Evolutionary conservation across 2,329 filamentous ascomycete genomes (phyloP).

Genomic region (Fusarium sp.): DNA sequence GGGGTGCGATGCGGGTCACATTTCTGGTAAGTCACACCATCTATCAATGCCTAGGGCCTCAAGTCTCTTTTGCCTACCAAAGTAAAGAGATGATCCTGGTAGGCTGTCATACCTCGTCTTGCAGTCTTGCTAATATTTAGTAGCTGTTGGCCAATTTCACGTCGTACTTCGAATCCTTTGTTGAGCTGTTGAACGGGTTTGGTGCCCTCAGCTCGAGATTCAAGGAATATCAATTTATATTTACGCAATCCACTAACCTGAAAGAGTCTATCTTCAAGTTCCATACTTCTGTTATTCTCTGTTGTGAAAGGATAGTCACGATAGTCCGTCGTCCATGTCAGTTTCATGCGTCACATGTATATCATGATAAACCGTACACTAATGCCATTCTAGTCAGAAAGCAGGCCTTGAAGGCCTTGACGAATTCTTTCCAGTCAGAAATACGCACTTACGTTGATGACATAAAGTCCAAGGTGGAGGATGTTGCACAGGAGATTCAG

Average conservation of each 20-base stretch:
- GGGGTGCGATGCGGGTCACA: conserved; percentile 25
- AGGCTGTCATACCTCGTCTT: no score
- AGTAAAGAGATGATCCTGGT: no score
- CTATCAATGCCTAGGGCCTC: no score
- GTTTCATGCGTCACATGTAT: neutral
- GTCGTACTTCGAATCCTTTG: conserved; percentile 34
- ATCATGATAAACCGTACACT: no score
- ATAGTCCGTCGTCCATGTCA: conserved; percentile 8
- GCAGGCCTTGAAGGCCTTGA: conserved; percentile 5
- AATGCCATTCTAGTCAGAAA: neutral
- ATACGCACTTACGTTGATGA: conserved; percentile 16
- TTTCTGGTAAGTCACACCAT: conserved; percentile 5
- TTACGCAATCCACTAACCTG: neutral
- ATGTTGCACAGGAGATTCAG: conserved; percentile 5
- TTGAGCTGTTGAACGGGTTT: conserved; percentile 23
- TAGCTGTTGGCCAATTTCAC: conserved; percentile 32
- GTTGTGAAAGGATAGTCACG: conserved; percentile 22
- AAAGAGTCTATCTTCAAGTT: conserved; percentile 9
- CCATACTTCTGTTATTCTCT: conserved; percentile 11
- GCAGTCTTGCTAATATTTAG: no score
- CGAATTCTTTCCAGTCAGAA: conserved; percentile 24
- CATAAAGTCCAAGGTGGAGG: conserved; percentile 14
- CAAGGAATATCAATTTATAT: conserved; percentile 20
- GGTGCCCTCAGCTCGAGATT: conserved; percentile 10
- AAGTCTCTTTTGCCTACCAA: no score